Conservation (phyloP, 352 stramenopile genomes). For the Phytophthora constricta region DNA sequence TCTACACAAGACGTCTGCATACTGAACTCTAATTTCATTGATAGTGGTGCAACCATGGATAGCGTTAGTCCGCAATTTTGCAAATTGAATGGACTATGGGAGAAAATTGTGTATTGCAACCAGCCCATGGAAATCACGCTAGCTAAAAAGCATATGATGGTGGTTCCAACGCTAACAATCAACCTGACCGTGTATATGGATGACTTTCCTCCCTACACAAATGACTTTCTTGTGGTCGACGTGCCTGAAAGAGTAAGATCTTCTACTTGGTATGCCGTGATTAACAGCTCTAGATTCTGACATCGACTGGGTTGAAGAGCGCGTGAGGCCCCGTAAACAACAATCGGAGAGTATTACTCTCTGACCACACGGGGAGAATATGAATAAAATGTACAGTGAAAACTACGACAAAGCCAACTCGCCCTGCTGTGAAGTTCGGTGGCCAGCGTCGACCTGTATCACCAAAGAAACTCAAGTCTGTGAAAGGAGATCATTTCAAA, state of each 20-base stretch:
- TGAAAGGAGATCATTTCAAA: background rate
- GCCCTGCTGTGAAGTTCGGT: background rate
- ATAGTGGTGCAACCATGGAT: background rate
- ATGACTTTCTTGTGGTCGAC: constrained; percentile 18
- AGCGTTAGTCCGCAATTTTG: background rate
- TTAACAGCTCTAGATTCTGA: constrained; percentile 11
- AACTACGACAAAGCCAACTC: background rate
- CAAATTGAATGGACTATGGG: background rate
- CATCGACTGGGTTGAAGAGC: constrained; percentile 20
- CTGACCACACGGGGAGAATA: constrained; percentile 3
- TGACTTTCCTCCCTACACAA: constrained; percentile 11
- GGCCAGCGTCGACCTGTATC: background rate
- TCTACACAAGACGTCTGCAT: background rate
- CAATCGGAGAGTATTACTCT: no score
- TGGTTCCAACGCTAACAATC: constrained; percentile 1
- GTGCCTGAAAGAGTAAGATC: constrained; percentile 13
- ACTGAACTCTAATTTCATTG: background rate
- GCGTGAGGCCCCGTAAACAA: background rate
- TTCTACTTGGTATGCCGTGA: constrained; percentile 21
- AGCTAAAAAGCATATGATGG: constrained; percentile 11
- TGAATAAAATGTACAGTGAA: background rate
- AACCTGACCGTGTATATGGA: constrained; percentile 13
- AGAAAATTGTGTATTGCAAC: background rate
- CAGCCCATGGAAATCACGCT: constrained; percentile 14
- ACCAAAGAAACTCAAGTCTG: background rate